A percentile compares a stretch with the other conserved stretches of the same genome.
Evolutionary conservation across 768 basidiomycete species (phyloP).

Genomic region (Amanita brunnescens): DNA sequence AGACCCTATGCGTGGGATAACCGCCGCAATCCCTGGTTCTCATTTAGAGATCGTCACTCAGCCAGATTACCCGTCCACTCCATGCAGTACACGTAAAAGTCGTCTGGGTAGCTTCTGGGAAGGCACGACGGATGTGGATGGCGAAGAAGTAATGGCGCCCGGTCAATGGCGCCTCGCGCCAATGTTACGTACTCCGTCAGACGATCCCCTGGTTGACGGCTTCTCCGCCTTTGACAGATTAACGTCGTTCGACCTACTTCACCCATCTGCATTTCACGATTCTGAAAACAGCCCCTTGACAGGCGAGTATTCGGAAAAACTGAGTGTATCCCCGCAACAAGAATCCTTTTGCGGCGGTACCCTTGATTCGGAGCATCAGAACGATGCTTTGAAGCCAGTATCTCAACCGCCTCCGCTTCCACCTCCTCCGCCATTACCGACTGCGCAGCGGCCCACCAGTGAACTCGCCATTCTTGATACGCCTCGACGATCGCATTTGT

Average conservation of each 20-base stretch:
- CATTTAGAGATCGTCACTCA: constrained; percentile 27
- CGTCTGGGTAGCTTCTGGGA: constrained; percentile 70
- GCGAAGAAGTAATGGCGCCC: constrained; percentile 15
- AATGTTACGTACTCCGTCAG: constrained; percentile 17
- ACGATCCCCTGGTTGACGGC: background rate
- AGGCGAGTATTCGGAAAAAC: background rate
- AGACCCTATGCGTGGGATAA: constrained; percentile 79
- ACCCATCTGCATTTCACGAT: background rate
- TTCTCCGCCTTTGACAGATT: background rate
- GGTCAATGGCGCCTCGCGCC: constrained; percentile 11
- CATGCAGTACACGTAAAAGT: constrained; percentile 43
- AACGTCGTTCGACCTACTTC: background rate
- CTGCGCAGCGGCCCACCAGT: constrained; percentile 5
- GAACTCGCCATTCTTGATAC: constrained; percentile 31
- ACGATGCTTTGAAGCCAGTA: background rate
- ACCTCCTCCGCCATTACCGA: constrained; percentile 4
- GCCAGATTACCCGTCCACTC: constrained; percentile 30
- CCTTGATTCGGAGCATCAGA: constrained; percentile 3
- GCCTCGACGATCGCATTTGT: constrained; percentile 44
- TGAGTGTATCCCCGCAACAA: constrained; percentile 6
- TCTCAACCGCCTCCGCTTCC: constrained; percentile 1
- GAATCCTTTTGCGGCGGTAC: background rate
- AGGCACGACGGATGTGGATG: constrained; percentile 60
- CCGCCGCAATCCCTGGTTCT: constrained; percentile 55
- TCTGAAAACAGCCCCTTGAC: background rate